Percentiles rank a stretch among this genome's conserved stretches.
Conservation (phyloP, 768 basidiomycete species). For the Xerocomellus intermedius region DNA sequence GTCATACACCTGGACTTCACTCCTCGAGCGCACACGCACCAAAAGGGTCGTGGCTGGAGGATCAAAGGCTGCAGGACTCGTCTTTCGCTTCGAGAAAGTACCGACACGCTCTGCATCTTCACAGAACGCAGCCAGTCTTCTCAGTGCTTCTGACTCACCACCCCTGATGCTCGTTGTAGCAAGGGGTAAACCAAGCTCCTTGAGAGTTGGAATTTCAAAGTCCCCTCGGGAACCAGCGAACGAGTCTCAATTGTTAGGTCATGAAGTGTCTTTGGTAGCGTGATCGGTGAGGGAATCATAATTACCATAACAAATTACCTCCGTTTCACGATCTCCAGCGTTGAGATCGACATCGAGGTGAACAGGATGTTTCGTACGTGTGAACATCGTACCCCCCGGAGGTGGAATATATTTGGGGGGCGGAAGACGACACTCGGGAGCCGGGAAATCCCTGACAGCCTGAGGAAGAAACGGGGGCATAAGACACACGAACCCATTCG, state of each 20-base stretch:
- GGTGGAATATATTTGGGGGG: constrained; percentile 1
- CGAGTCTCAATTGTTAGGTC: constrained; percentile 17
- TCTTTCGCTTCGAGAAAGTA: constrained; percentile 17
- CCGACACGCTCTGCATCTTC: constrained; percentile 12
- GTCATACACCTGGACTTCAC: constrained; percentile 2
- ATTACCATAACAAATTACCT: constrained; percentile 16
- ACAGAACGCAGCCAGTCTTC: constrained; percentile 18
- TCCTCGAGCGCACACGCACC: constrained; percentile 17
- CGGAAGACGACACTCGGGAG: constrained; percentile 6
- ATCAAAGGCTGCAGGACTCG: constrained; percentile 17
- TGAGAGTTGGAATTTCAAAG: constrained; percentile 25
- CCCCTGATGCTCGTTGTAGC: constrained; percentile 31
- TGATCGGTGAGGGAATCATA: constrained; percentile 17
- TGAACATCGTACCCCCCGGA: constrained; percentile 11
- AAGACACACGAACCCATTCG: constrained; percentile 1
- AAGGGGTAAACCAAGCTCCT: constrained; percentile 17
- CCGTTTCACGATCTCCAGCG: constrained; percentile 15
- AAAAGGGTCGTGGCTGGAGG: constrained; percentile 22
- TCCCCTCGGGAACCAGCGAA: constrained; percentile 16
- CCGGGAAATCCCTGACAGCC: constrained; percentile 12
- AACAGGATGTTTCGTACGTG: constrained; percentile 14
- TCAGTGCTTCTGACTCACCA: constrained; percentile 26
- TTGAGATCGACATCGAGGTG: constrained; percentile 14
- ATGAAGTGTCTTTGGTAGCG: constrained; percentile 2
- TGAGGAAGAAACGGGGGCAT: constrained; percentile 2